These are phyloP conservation scores for Vanrija pseudolonga DNA, from an alignment of 1,284 basidiomycete genomes.

Conservation along the genomic window DNA sequence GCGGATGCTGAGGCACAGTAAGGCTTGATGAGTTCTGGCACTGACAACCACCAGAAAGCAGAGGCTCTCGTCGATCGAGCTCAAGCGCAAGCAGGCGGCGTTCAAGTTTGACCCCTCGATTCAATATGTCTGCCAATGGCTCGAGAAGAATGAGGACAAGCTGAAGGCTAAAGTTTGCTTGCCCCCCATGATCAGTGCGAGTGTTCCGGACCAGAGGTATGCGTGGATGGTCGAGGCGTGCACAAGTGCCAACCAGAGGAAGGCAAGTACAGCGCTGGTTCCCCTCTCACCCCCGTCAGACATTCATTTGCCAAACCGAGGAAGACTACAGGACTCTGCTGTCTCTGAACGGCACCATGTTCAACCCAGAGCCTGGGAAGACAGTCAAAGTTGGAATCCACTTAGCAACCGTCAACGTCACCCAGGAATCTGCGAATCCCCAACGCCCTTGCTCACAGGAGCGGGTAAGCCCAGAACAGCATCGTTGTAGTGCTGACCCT, in stretches of 20 bases:
- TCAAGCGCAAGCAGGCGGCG: constrained; percentile 45
- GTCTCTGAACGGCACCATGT: constrained; percentile 59
- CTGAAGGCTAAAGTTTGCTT: constrained; percentile 82
- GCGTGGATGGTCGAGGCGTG: constrained; percentile 73
- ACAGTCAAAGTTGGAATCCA: constrained; percentile 19
- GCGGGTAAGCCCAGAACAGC: constrained; percentile 12
- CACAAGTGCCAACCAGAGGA: constrained; percentile 60
- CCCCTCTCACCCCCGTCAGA: constrained; percentile 54
- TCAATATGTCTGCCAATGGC: constrained; percentile 67
- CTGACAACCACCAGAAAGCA: constrained; percentile 52
- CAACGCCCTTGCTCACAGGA: constrained; percentile 20
- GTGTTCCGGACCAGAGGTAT: constrained; percentile 62
- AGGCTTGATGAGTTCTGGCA: too few species aligned
- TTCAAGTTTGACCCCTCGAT: constrained; percentile 58
- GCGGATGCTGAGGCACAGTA: not conserved
- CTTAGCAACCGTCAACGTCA: constrained; percentile 28
- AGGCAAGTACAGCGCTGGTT: constrained; percentile 53
- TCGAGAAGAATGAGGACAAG: constrained; percentile 62
- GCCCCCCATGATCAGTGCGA: constrained; percentile 71
- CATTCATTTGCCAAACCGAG: constrained; percentile 77
- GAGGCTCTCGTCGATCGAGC: constrained; percentile 60
- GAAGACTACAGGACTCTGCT: constrained; percentile 76
- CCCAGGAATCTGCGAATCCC: constrained; percentile 25
- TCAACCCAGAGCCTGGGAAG: constrained; percentile 1
- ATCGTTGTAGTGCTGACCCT: not conserved